Percentiles rank a stretch among this genome's conserved stretches.
These are phyloP conservation scores for Solanum gandarillasii DNA, from an alignment of 257 asterid species.

Conservation along the genomic window DNA sequence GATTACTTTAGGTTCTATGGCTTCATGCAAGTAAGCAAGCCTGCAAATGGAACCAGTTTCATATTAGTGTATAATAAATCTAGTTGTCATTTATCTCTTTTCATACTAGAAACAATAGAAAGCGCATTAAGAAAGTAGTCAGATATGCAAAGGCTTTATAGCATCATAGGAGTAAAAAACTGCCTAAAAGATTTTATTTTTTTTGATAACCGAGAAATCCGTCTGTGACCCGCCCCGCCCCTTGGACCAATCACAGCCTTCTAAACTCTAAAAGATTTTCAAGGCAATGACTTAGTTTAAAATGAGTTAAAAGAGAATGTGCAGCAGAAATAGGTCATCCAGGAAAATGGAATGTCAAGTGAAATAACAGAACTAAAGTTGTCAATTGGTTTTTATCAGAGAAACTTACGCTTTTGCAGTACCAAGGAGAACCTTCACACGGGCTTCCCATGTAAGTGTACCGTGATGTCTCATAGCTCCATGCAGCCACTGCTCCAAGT, in stretches of 20 bases:
- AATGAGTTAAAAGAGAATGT: neutral
- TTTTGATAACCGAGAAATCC: too few species aligned
- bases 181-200: neutral
- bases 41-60: conserved; percentile 27
- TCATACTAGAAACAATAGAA: neutral
- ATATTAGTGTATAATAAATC: neutral
- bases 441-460: conserved; percentile 87
- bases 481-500: conserved; percentile 97
- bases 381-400: neutral
- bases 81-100: neutral
- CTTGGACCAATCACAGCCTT: too few species aligned
- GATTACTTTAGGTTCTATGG: conserved; percentile 92
- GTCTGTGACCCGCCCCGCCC: too few species aligned
- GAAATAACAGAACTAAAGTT: neutral
- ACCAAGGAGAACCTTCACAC: conserved; percentile 88
- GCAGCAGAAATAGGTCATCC: neutral
- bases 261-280: neutral
- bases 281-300: neutral
- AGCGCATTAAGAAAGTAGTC: neutral
- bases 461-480: conserved; percentile 88
- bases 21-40: conserved; percentile 92
- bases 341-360: neutral
- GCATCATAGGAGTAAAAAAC: neutral
- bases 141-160: neutral
- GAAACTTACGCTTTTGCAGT: conserved; percentile 93